Conservation (phyloP, 2,329 filamentous ascomycete species). For the Colletotrichum sp. region DNA sequence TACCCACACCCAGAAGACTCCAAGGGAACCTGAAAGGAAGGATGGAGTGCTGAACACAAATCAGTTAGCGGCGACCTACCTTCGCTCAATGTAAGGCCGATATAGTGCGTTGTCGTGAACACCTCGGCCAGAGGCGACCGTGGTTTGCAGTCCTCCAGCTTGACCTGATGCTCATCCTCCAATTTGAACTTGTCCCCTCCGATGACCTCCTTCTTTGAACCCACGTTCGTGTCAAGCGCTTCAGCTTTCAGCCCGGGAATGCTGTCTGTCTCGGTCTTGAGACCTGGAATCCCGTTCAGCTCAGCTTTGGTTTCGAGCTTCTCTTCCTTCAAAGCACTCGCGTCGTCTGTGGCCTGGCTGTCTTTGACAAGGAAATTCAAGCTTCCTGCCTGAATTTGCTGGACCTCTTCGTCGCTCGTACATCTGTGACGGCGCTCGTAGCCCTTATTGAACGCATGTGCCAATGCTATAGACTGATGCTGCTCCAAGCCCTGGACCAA, state of each 20-base stretch:
- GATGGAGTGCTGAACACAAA: conserved; percentile 14
- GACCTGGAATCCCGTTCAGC: conserved; percentile 24
- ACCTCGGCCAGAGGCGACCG: conserved; percentile 46
- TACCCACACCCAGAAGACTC: not conserved
- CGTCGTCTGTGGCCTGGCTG: conserved; percentile 29
- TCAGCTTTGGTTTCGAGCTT: conserved; percentile 30
- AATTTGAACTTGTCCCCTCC: not conserved
- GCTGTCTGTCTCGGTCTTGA: conserved; percentile 14
- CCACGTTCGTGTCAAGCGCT: not conserved
- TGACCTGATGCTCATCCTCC: conserved; percentile 13
- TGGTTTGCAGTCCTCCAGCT: not conserved
- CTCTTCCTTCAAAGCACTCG: conserved; percentile 19
- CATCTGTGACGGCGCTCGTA: conserved; percentile 83
- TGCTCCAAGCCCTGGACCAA: conserved; percentile 84
- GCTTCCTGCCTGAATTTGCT: conserved; percentile 59
- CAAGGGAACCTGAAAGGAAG: not conserved
- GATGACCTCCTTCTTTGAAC: not conserved
- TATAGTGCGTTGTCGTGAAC: conserved; percentile 93
- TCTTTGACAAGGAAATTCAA: conserved; percentile 49
- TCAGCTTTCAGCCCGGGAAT: not conserved
- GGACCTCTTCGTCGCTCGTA: conserved; percentile 57
- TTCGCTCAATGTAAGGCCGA: conserved; percentile 81
- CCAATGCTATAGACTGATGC: conserved; percentile 79
- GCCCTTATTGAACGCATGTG: conserved; percentile 91
- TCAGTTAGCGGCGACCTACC: conserved; percentile 55